phyloP scores from a whole-genome alignment of 495 filamentous ascomycete species.

The Lophiotrema nucula region DNA sequence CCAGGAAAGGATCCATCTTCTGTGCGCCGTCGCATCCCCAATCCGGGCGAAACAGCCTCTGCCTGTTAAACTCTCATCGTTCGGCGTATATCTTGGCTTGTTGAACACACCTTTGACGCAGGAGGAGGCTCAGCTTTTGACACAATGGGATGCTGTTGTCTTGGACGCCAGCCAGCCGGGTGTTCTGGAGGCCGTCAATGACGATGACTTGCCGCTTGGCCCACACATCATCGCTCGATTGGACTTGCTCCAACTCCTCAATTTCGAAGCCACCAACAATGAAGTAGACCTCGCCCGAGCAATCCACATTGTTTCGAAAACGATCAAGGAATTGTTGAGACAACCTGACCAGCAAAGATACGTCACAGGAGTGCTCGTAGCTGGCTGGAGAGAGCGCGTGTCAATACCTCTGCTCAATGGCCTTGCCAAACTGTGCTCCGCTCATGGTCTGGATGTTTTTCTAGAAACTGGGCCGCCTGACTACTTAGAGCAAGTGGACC shows the following conservation, averaged over 20 bases:
- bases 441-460: slow-evolving; percentile 48
- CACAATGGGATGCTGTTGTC: slow-evolving; percentile 51
- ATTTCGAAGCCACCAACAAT: slow-evolving; percentile 28
- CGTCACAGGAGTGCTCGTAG: slow-evolving; percentile 52
- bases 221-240: slow-evolving; percentile 46
- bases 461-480: slow-evolving; percentile 51
- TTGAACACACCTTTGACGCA: slow-evolving; percentile 42
- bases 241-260: slow-evolving; percentile 42
- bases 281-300: slow-evolving; percentile 43
- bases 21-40: background rate
- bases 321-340: slow-evolving; percentile 25
- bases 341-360: slow-evolving; percentile 17
- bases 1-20: slow-evolving; percentile 23
- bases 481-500: slow-evolving; percentile 47
- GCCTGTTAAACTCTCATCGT: slow-evolving; percentile 44
- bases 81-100: slow-evolving; percentile 52
- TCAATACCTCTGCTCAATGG: slow-evolving; percentile 40
- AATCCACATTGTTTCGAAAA: slow-evolving; percentile 39
- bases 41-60: slow-evolving; percentile 8
- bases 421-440: slow-evolving; percentile 42
- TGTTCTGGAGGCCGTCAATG: slow-evolving; percentile 42
- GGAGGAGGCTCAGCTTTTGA: slow-evolving; percentile 41
- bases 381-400: slow-evolving; percentile 49
- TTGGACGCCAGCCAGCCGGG: slow-evolving; percentile 49
- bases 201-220: slow-evolving; percentile 23